phyloP scores from a whole-genome alignment of 2,329 filamentous ascomycete genomes.

The Xylariaceae sp. region DNA sequence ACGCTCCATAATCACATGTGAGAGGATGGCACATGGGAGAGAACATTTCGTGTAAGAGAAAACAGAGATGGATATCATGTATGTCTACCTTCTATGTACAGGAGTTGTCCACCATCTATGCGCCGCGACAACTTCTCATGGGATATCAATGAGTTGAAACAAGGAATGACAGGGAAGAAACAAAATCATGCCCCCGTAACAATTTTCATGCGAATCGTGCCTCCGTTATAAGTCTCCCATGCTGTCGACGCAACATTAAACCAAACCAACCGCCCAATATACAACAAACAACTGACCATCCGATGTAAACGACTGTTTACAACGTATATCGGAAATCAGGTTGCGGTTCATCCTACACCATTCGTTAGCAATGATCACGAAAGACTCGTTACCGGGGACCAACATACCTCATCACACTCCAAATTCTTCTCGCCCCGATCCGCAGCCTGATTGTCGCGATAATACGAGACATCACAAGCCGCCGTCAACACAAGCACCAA shows the following conservation, averaged over 20 bases:
- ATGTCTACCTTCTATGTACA: neutral
- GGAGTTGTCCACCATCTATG: too few species aligned
- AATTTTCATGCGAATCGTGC: neutral
- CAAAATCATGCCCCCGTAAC: neutral
- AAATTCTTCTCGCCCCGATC: slow-evolving; percentile 49
- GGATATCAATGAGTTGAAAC: too few species aligned
- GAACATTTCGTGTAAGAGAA: neutral
- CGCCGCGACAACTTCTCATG: too few species aligned
- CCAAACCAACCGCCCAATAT: too few species aligned
- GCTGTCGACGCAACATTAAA: slow-evolving; percentile 8
- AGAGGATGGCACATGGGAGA: neutral
- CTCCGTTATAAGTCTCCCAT: neutral
- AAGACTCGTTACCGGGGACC: neutral
- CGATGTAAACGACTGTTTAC: slow-evolving; percentile 19
- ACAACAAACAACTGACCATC: neutral
- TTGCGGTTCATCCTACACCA: slow-evolving; percentile 34
- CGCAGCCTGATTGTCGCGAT: slow-evolving; percentile 43
- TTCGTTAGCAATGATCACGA: slow-evolving; percentile 1
- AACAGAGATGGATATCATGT: too few species aligned
- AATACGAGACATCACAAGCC: slow-evolving; percentile 39
- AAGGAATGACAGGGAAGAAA: too few species aligned
- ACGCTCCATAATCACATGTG: too few species aligned
- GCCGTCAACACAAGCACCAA: slow-evolving; percentile 43
- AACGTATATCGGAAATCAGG: slow-evolving; percentile 38
- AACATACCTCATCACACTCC: slow-evolving; percentile 46